Evolutionary conservation across 2,329 filamentous ascomycete species (phyloP).

Genomic region (Zymoseptoria crescenta): DNA sequence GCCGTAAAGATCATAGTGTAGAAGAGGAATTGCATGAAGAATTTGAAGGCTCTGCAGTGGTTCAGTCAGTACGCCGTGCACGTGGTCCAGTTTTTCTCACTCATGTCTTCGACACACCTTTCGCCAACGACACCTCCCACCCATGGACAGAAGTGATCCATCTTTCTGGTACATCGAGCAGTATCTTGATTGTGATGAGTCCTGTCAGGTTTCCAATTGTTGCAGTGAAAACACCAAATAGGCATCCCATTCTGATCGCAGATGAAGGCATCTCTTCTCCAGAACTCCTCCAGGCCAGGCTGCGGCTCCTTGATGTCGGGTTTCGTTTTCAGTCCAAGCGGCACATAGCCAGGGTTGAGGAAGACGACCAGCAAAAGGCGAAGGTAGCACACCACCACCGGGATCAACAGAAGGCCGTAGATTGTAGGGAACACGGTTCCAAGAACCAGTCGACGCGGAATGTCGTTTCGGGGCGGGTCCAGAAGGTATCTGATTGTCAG

Average conservation of each 20-base stretch:
- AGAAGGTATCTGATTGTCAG: conserved; percentile 64
- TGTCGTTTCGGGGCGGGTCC: conserved; percentile 30
- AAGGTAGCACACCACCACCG: conserved; percentile 60
- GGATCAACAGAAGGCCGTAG: conserved; percentile 63
- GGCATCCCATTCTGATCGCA: conserved; percentile 80
- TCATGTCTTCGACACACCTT: too few relatives aligned
- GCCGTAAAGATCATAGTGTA: conserved; percentile 64
- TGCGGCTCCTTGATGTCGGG: conserved; percentile 38
- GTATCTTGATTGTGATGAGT: conserved; percentile 81
- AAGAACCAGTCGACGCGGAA: conserved; percentile 41
- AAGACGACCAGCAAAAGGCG: conserved; percentile 63
- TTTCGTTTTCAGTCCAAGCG: conserved; percentile 44
- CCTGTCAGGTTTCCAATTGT: conserved; percentile 80
- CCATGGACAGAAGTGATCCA: conserved; percentile 95
- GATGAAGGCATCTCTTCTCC: conserved; percentile 73
- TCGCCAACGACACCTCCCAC: conserved; percentile 90
- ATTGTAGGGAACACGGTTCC: conserved; percentile 64
- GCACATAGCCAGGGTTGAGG: conserved; percentile 64
- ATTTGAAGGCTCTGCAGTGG: conserved; percentile 59
- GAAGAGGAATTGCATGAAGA: conserved; percentile 78
- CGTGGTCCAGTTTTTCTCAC: too few relatives aligned
- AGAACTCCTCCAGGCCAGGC: conserved; percentile 66
- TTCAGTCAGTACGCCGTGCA: too few relatives aligned
- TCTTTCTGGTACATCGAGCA: conserved; percentile 72
- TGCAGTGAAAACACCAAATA: conserved; percentile 75